Conservation (phyloP, 805 yeast genomes). For the Myxozyma melibiosi region DNA sequence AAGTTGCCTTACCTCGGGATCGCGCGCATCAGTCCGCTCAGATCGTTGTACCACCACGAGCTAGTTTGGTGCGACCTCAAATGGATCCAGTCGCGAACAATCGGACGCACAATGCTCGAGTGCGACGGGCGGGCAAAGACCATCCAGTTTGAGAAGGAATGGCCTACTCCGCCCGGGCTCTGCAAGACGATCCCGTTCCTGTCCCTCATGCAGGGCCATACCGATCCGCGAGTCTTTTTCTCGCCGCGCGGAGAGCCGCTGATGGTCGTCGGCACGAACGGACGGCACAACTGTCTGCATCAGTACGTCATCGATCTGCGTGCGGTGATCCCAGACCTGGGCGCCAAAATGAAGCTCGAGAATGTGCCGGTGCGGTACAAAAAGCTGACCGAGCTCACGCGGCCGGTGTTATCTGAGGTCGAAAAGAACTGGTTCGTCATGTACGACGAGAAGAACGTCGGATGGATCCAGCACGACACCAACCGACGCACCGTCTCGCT, state of each 20-base stretch:
- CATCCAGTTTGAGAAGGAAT: neutral
- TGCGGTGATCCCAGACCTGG: constrained; percentile 20
- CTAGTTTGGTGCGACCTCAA: constrained; percentile 24
- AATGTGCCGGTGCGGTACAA: constrained; percentile 19
- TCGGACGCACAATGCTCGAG: constrained; percentile 13
- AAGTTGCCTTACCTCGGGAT: constrained; percentile 14
- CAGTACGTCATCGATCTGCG: constrained; percentile 28
- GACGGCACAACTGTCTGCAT: constrained; percentile 16
- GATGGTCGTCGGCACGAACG: constrained; percentile 32
- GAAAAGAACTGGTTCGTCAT: constrained; percentile 31
- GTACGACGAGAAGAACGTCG: constrained; percentile 17
- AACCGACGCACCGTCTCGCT: constrained; percentile 11
- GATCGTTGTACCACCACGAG: constrained; percentile 16
- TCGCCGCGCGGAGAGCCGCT: constrained; percentile 32
- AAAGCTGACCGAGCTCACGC: constrained; percentile 22
- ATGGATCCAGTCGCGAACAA: constrained; percentile 13
- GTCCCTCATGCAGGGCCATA: constrained; percentile 12
- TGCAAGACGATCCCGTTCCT: constrained; percentile 7
- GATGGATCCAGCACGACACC: constrained; percentile 18
- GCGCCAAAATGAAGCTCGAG: constrained; percentile 6
- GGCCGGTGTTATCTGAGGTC: constrained; percentile 5
- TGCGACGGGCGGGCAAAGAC: neutral
- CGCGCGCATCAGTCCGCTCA: constrained; percentile 9
- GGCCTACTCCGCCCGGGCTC: constrained; percentile 3
- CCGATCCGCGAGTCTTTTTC: constrained; percentile 28